Evolutionary conservation across 768 basidiomycete species (phyloP).

Genomic region (Rhodosporidiobolus sp.): DNA sequence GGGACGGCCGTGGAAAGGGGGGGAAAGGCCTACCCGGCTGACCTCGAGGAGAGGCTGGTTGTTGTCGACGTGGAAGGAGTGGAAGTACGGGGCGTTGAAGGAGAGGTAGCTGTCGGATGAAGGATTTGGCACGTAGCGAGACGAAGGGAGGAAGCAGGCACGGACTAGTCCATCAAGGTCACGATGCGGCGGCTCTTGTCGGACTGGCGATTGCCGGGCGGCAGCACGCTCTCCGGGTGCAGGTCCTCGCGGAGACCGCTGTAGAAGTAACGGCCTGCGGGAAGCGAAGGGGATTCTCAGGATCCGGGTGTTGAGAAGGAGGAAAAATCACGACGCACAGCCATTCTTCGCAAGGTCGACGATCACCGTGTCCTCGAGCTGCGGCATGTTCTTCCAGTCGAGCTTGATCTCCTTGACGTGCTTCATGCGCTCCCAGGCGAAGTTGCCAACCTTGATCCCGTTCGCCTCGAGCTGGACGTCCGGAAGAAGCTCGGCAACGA

Average conservation of each 20-base stretch:
- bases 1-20: no score
- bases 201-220: constrained; percentile 53
- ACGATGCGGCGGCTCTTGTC: constrained; percentile 56
- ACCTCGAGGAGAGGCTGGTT: constrained; percentile 73
- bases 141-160: constrained; percentile 61
- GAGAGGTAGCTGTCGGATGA: background rate
- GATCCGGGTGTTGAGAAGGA: background rate
- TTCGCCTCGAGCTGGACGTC: constrained; percentile 49
- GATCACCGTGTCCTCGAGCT: constrained; percentile 53
- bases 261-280: constrained; percentile 58
- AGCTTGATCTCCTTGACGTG: constrained; percentile 58
- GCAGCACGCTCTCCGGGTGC: constrained; percentile 65
- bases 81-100: constrained; percentile 21
- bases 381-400: constrained; percentile 49
- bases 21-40: constrained; percentile 52
- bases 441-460: constrained; percentile 52
- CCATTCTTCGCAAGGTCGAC: constrained; percentile 71
- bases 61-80: constrained; percentile 49
- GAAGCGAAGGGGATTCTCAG: background rate
- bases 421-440: constrained; percentile 65
- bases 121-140: constrained; percentile 52
- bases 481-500: constrained; percentile 62
- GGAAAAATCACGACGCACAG: constrained; percentile 69
- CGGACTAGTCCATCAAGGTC: constrained; percentile 65
- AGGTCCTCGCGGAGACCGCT: constrained; percentile 62